Conservation (phyloP, 495 filamentous ascomycete species). For the Cenococcum geophilum region DNA sequence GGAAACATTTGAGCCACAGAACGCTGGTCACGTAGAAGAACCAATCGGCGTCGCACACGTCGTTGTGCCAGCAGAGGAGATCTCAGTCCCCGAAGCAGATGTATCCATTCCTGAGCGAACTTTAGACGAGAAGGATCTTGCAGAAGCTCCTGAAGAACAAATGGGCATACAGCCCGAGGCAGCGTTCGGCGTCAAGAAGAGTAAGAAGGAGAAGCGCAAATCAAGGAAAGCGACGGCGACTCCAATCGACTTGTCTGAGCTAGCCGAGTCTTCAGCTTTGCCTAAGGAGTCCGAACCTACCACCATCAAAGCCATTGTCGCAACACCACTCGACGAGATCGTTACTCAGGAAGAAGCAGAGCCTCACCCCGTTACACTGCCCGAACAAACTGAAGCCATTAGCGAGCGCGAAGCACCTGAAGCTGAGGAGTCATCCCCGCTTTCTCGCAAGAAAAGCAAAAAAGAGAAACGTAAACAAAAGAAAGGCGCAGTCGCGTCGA, state of each 20-base stretch:
- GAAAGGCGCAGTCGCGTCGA: not conserved
- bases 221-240: slow-evolving; percentile 9
- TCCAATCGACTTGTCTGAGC: slow-evolving; percentile 10
- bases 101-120: not conserved
- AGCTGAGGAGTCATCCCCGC: not conserved
- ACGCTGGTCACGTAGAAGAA: not conserved
- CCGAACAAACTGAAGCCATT: not conserved
- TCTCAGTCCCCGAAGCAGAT: not conserved
- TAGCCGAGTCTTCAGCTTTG: slow-evolving; percentile 1
- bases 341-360: not conserved
- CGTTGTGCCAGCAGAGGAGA: not conserved
- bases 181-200: slow-evolving; percentile 11
- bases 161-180: not conserved
- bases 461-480: slow-evolving; percentile 12
- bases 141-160: slow-evolving; percentile 1
- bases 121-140: not conserved
- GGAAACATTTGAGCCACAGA: not conserved
- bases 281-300: not conserved
- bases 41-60: not conserved
- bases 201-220: slow-evolving; percentile 25
- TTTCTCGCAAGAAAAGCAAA: slow-evolving; percentile 5
- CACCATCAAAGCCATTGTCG: not conserved
- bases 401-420: not conserved
- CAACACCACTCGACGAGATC: not conserved
- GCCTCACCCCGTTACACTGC: not conserved